Base-by-base conservation (phyloP, 441 rosid genomes). In the Adansonia grandidieri region DNA sequence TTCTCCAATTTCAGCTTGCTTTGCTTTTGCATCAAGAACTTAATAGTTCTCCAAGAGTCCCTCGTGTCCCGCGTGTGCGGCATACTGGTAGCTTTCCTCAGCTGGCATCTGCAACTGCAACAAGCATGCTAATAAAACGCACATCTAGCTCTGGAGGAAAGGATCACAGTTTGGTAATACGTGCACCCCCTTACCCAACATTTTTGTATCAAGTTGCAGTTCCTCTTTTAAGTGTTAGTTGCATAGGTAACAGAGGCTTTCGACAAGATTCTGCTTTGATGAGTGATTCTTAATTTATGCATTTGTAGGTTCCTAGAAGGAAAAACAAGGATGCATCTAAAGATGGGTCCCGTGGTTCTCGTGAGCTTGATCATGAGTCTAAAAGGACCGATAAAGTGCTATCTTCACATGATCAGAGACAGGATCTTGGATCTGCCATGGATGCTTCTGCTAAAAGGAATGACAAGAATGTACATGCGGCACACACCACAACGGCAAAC, bases 11-110 rank as follows among this genome's bases (percentile, higher is more conserved):
- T 73, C 89, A 97, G 99, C 97, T 97, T 77, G 98, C 99, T 40
- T 85, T 95, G 82, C 95, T 93, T 89, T 82, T 97, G 87, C 99
- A 97, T 87, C 98, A 97, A 87, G 97, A 95, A 82, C 98, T 97
- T 86, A 93, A 97, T 75, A 95, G 99, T 81, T 95, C 98, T 83
- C 98, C 97, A 53, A 89, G 99, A 81, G 98, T 97, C 70, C 97
- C 98, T 76, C 97, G 97, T 77, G 98, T 94, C 61, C 98, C 98
- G 9, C 97, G 97, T 65, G 89, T 94, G 78, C 94, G 97, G 69
- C 92, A 97, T 75, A 83, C 95, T n/a, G 92, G 97, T 66, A 89
- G 91, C 87, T 89, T 92, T 65, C 95, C 98, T 60, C 90, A 91
- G 83, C 80, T 90, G 81, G 80, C 89, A 75, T 91, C 98, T 82